Percentiles rank a stretch among this genome's conserved stretches.
phyloP scores from a whole-genome alignment of 352 stramenopile genomes.

The Phytopythium vexans region DNA sequence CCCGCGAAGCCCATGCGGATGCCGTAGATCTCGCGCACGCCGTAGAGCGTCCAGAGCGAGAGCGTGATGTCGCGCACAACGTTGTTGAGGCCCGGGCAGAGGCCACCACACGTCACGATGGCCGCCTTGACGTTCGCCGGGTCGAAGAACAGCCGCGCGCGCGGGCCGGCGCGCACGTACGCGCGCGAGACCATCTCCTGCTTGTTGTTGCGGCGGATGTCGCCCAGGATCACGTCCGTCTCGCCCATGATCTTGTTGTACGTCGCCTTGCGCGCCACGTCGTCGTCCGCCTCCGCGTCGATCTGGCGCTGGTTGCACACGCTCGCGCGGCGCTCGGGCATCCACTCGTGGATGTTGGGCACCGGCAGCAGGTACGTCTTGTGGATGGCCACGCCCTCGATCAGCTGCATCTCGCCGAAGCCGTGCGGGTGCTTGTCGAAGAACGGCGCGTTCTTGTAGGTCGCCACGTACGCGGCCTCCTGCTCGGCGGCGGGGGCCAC shows the following conservation, averaged over 20 bases:
- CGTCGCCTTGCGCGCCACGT: conserved; percentile 64
- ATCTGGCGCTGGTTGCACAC: conserved; percentile 75
- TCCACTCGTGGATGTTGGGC: conserved; percentile 64
- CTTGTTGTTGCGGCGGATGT: conserved; percentile 70
- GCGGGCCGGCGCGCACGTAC: conserved; percentile 77
- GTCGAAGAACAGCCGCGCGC: conserved; percentile 71
- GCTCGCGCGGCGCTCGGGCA: conserved; percentile 50
- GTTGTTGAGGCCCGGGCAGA: conserved; percentile 98
- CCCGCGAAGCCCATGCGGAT: conserved; percentile 81
- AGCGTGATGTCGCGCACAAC: conserved; percentile 96
- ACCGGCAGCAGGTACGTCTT: conserved; percentile 74
- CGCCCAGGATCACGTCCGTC: conserved; percentile 78
- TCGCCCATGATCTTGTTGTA: conserved; percentile 88
- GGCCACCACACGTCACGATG: conserved; percentile 92
- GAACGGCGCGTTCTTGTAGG: conserved; percentile 68
- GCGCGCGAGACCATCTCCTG: conserved; percentile 69
- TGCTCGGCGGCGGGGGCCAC: not conserved
- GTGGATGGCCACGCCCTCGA: conserved; percentile 63
- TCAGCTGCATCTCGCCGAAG: conserved; percentile 75
- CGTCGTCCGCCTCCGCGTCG: conserved; percentile 59
- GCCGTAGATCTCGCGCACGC: conserved; percentile 77
- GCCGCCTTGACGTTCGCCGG: conserved; percentile 79
- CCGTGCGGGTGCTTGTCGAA: conserved; percentile 76
- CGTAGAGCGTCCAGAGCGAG: conserved; percentile 88
- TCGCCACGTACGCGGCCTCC: conserved; percentile 30